A percentile compares a stretch with the other conserved stretches of the same genome.
phyloP scores from a whole-genome alignment of 495 filamentous ascomycete species.

The Aspergillus indologenus region DNA sequence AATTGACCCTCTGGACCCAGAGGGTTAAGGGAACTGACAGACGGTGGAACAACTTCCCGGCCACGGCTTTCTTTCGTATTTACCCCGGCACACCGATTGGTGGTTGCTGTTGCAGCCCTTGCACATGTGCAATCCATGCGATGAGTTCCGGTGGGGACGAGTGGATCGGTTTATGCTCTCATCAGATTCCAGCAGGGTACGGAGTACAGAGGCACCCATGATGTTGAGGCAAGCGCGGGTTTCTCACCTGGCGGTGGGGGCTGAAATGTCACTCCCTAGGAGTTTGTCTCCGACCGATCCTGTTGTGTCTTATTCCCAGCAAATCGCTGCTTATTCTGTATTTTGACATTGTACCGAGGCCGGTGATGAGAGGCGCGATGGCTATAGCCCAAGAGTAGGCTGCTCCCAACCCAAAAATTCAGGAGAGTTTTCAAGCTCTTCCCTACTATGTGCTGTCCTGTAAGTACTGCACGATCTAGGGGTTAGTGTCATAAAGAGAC shows the following conservation, averaged over 20 bases:
- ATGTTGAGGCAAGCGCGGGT: conserved; percentile 19
- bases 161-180: conserved; percentile 21
- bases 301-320: conserved; percentile 18
- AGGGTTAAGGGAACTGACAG: conserved; percentile 14
- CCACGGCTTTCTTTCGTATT: conserved; percentile 9
- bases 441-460: no score
- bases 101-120: conserved; percentile 24
- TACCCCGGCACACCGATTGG: conserved; percentile 12
- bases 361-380: no score
- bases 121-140: conserved; percentile 28
- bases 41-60: conserved; percentile 21
- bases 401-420: no score
- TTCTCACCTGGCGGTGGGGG: no score
- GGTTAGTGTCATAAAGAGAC: no score
- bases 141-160: conserved; percentile 24
- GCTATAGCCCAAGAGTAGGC: no score
- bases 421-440: no score
- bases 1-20: neutral
- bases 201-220: no score
- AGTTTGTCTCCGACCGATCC: conserved; percentile 14
- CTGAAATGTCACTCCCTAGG: conserved; percentile 25
- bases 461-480: no score
- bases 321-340: no score
- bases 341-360: no score
- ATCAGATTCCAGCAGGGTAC: neutral